Percentiles rank a stretch among this genome's conserved stretches.
Conservation (phyloP, 2,329 filamentous ascomycete genomes). For the Ophiostoma angusticollis region DNA sequence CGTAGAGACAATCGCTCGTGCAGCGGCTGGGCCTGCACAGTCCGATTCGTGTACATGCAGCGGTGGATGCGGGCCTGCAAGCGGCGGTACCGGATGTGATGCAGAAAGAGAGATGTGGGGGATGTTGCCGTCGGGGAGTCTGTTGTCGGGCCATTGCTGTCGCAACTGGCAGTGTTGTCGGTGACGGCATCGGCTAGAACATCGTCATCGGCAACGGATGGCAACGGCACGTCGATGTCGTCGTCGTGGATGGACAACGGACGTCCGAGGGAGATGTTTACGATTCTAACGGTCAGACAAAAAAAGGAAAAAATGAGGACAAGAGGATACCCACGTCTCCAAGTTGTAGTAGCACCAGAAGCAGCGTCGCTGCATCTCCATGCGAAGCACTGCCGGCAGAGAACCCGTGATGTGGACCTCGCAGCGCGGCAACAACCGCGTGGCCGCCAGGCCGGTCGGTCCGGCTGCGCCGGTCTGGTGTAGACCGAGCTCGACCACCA, state of each 20-base stretch:
- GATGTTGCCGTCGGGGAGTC: neutral
- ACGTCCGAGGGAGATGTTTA: conserved; percentile 3
- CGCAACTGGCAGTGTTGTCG: neutral
- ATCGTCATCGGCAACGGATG: neutral
- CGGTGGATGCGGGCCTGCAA: conserved; percentile 5
- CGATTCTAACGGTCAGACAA: neutral
- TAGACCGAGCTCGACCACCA: conserved; percentile 1
- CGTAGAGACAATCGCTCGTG: neutral
- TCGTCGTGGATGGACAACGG: conserved; percentile 5
- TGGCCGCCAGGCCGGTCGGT: neutral
- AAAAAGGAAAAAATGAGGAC: neutral
- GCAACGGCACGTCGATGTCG: conserved; percentile 1
- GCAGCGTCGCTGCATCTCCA: conserved; percentile 3
- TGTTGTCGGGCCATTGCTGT: neutral
- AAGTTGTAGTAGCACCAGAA: conserved; percentile 8
- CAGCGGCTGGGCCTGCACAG: conserved; percentile 1
- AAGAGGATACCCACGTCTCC: neutral
- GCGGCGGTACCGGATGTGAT: conserved; percentile 2
- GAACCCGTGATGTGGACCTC: conserved; percentile 1
- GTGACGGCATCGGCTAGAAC: neutral
- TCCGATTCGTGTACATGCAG: conserved; percentile 4
- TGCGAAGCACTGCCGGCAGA: neutral
- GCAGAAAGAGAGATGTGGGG: neutral
- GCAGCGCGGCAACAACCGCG: neutral
- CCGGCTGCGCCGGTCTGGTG: neutral